Percentiles rank a stretch among this genome's conserved stretches.
Evolutionary conservation across 129 eudicot genomes (phyloP).

Genomic region (Ambrosia trifida): DNA sequence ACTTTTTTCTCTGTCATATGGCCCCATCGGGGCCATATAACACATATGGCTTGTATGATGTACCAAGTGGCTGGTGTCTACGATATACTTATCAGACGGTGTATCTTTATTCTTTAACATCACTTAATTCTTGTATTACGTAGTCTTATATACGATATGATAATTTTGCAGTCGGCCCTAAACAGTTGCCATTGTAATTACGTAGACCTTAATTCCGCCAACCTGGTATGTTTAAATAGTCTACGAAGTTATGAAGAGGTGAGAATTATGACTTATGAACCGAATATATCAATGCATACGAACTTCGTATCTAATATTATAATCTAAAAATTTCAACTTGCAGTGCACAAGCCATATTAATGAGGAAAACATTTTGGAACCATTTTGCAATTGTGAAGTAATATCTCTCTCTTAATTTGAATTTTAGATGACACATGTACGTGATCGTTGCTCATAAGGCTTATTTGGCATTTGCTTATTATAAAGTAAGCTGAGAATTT

Average conservation of each 20-base stretch:
- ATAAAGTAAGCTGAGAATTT: no score
- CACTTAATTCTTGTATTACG: no score
- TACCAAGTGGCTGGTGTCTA: no score
- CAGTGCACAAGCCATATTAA: slow-evolving; percentile 24
- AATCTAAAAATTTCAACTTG: neutral
- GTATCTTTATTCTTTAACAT: no score
- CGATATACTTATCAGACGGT: no score
- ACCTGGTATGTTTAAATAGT: neutral
- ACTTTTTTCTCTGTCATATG: no score
- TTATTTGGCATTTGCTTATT: no score
- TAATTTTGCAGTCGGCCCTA: slow-evolving; percentile 6
- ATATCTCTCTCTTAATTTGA: neutral
- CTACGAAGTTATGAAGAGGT: slow-evolving; percentile 18
- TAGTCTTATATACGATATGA: neutral
- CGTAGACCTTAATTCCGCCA: neutral
- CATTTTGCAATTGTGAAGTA: slow-evolving; percentile 22
- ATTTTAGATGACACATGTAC: no score
- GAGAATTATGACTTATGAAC: neutral
- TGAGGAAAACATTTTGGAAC: slow-evolving; percentile 16
- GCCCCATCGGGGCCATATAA: no score
- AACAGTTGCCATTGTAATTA: slow-evolving; percentile 4
- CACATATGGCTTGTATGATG: no score
- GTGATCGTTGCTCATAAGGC: no score
- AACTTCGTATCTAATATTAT: neutral
- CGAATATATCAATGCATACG: neutral